Conservation (phyloP, 768 basidiomycete genomes). For the Suillus luteus region DNA sequence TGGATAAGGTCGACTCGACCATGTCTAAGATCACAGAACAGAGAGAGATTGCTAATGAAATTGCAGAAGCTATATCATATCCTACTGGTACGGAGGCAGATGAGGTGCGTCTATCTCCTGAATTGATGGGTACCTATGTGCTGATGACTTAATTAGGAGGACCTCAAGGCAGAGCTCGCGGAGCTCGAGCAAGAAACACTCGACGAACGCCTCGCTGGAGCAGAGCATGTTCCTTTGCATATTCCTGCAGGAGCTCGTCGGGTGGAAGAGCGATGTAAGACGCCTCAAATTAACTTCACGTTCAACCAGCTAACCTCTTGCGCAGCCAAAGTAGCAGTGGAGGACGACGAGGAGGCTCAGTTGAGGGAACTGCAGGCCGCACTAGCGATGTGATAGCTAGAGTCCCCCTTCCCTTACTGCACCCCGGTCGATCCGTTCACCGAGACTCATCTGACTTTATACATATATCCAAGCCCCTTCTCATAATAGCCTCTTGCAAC, state of each 20-base stretch:
- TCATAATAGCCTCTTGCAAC: conserved; percentile 29
- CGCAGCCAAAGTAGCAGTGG: conserved; percentile 48
- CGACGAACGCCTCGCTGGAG: conserved; percentile 80
- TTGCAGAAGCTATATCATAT: conserved; percentile 83
- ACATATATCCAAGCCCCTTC: conserved; percentile 35
- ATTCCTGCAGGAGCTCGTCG: conserved; percentile 60
- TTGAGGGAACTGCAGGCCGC: conserved; percentile 87
- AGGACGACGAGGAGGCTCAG: conserved; percentile 92
- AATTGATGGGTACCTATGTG: background rate
- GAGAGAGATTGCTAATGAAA: conserved; percentile 89
- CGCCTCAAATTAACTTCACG: background rate
- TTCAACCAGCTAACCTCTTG: conserved; percentile 11
- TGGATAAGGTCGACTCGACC: conserved; percentile 86
- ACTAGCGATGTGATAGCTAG: conserved; percentile 67
- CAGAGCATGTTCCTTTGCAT: conserved; percentile 89
- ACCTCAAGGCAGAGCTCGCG: conserved; percentile 75
- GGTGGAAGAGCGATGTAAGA: conserved; percentile 40
- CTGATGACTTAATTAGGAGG: conserved; percentile 55
- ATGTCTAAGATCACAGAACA: conserved; percentile 90
- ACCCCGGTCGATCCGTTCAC: conserved; percentile 14
- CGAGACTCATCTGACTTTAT: conserved; percentile 31
- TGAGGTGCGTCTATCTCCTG: conserved; percentile 54
- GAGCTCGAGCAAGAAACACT: conserved; percentile 89
- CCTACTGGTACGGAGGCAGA: conserved; percentile 65
- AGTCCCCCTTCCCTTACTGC: conserved; percentile 16